Evolutionary conservation across 176 grass and related monocot genomes (phyloP).

Genomic region (Saccharum officinarum): DNA sequence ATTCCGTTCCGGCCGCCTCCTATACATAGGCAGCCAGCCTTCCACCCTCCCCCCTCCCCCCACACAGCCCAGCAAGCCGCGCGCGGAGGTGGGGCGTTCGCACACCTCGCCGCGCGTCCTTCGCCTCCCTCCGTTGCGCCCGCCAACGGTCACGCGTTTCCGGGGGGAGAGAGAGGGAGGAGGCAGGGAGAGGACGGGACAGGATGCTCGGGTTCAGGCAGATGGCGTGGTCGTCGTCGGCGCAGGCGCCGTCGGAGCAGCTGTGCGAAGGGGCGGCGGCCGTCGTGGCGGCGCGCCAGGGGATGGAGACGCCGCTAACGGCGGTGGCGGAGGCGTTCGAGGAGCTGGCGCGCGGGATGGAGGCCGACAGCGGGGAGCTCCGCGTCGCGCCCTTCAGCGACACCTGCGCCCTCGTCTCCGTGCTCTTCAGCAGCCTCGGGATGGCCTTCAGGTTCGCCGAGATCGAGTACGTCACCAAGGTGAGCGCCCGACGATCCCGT

Average conservation of each 20-base stretch:
- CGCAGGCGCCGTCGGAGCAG: slow-evolving; percentile 17
- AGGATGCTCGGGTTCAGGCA: slow-evolving; percentile 55
- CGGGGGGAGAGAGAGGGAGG: background rate
- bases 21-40: slow-evolving; percentile 50
- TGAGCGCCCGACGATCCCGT: slow-evolving; percentile 7
- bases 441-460: slow-evolving; percentile 97
- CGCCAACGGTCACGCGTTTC: slow-evolving; percentile 15
- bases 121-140: background rate
- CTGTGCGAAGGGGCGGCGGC: slow-evolving; percentile 34
- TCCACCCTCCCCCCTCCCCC: background rate
- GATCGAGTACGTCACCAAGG: slow-evolving; percentile 95
- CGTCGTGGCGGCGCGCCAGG: slow-evolving; percentile 36
- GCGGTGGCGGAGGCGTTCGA: slow-evolving; percentile 85
- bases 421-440: slow-evolving; percentile 87
- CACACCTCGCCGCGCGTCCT: slow-evolving; percentile 31
- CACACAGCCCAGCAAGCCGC: background rate
- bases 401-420: slow-evolving; percentile 85
- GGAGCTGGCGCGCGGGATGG: slow-evolving; percentile 57
- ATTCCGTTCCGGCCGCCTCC: slow-evolving; percentile 13
- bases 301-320: slow-evolving; percentile 57
- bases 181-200: background rate
- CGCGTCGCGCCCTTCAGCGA: slow-evolving; percentile 66
- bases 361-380: slow-evolving; percentile 53
- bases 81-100: slow-evolving; percentile 17
- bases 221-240: slow-evolving; percentile 42